Conservation (phyloP, 2,329 filamentous ascomycete genomes). For the Stromatinia cepivora region DNA sequence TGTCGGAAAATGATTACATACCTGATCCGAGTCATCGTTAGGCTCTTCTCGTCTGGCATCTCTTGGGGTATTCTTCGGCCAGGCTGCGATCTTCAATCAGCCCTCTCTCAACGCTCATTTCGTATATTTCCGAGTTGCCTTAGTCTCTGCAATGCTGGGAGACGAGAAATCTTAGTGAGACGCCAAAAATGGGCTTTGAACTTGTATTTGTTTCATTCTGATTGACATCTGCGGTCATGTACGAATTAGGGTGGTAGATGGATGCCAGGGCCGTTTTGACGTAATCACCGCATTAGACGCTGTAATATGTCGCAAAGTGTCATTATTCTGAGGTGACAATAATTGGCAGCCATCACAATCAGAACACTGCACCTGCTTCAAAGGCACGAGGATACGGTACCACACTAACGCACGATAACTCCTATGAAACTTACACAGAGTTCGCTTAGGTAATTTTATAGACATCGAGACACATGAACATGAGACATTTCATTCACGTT, state of each 20-base stretch:
- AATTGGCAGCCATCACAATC: not conserved
- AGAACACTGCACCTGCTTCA: not conserved
- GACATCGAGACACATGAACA: slow-evolving; percentile 2
- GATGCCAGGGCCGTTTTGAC: slow-evolving; percentile 15
- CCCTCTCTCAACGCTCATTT: slow-evolving; percentile 4
- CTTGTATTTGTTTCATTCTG: slow-evolving; percentile 21
- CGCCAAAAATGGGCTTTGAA: slow-evolving; percentile 5
- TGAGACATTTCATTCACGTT: slow-evolving; percentile 5
- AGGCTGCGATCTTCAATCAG: not conserved
- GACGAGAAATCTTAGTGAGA: slow-evolving; percentile 9
- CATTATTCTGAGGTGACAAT: slow-evolving; percentile 8
- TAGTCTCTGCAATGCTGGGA: not conserved
- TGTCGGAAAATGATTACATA: not conserved
- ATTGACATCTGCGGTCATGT: slow-evolving; percentile 22
- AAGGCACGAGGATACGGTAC: slow-evolving; percentile 5
- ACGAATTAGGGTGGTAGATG: slow-evolving; percentile 11
- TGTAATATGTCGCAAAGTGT: not conserved
- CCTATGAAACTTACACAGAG: not conserved
- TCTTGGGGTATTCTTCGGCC: slow-evolving; percentile 13
- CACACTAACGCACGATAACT: slow-evolving; percentile 16
- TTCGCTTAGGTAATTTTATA: slow-evolving; percentile 2
- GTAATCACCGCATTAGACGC: not conserved
- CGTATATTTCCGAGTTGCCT: slow-evolving; percentile 1
- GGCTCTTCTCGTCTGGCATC: not conserved
- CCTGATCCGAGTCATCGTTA: not conserved